Percentiles rank a stretch among this genome's conserved stretches.
phyloP scores from a whole-genome alignment of 192 early-diverging fungal genomes.

The Backusella circina region DNA sequence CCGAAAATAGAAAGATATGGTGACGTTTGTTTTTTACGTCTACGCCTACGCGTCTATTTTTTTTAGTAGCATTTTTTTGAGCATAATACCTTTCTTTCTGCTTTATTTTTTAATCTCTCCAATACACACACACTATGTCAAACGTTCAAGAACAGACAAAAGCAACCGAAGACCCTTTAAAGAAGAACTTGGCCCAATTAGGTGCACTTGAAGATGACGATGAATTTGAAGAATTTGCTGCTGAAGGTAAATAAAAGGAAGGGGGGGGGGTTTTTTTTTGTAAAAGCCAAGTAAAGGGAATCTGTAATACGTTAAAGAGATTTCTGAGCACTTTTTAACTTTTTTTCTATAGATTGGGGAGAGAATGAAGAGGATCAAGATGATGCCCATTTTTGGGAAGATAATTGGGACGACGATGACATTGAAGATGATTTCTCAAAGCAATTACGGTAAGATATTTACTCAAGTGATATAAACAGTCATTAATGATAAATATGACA shows the following conservation, averaged over 20 bases:
- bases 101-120: background rate
- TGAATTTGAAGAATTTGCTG: slow-evolving; percentile 91
- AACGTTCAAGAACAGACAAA: slow-evolving; percentile 9
- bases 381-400: slow-evolving; percentile 76
- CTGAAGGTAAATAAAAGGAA: slow-evolving; percentile 57
- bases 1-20: background rate
- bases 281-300: background rate
- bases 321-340: background rate
- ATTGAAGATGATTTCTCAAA: slow-evolving; percentile 90
- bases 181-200: slow-evolving; percentile 45
- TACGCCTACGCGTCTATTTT: background rate
- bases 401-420: slow-evolving; percentile 92
- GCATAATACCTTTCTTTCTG: background rate
- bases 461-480: background rate
- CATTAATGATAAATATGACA: background rate
- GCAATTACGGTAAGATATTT: slow-evolving; percentile 59
- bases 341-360: slow-evolving; percentile 65
- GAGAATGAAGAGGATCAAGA: slow-evolving; percentile 69
- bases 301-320: background rate
- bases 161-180: slow-evolving; percentile 3
- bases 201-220: slow-evolving; percentile 86
- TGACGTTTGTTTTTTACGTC: background rate
- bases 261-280: background rate
- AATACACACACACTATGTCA: background rate
- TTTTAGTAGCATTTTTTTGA: background rate